Conservation (phyloP, 345 rosid genomes). For the Eutrema heterophyllum region DNA sequence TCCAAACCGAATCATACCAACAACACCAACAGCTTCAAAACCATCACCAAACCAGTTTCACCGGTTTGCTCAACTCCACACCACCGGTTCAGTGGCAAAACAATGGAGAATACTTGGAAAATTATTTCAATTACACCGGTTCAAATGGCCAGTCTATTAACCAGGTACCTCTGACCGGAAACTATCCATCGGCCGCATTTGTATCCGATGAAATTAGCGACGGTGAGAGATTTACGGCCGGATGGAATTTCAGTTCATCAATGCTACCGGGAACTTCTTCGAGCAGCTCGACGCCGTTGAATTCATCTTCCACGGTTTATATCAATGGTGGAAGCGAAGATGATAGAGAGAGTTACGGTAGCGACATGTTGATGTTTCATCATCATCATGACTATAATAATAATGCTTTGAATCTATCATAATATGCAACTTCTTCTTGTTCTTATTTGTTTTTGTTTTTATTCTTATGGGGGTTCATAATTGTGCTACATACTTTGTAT, state of each 20-base stretch:
- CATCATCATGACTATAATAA: conserved; percentile 10
- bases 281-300: conserved; percentile 24
- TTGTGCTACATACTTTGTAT: neutral
- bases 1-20: conserved; percentile 19
- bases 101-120: conserved; percentile 20
- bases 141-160: conserved; percentile 3
- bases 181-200: conserved; percentile 9
- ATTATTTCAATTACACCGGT: conserved; percentile 9
- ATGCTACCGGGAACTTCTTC: conserved; percentile 25
- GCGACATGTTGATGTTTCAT: conserved; percentile 31
- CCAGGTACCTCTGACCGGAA: conserved; percentile 14
- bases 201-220: neutral
- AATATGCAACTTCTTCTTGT: neutral
- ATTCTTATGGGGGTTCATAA: neutral
- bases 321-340: conserved; percentile 32
- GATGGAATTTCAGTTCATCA: conserved; percentile 20
- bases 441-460: neutral
- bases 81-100: conserved; percentile 23
- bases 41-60: conserved; percentile 13
- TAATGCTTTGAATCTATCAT: conserved; percentile 10
- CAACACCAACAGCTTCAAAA: conserved; percentile 25
- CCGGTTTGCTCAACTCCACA: conserved; percentile 28
- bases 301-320: conserved; percentile 21
- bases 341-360: conserved; percentile 32
- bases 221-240: neutral